Evolutionary conservation across 495 filamentous ascomycete genomes (phyloP).

Genomic region (Daldinia caldariorum): DNA sequence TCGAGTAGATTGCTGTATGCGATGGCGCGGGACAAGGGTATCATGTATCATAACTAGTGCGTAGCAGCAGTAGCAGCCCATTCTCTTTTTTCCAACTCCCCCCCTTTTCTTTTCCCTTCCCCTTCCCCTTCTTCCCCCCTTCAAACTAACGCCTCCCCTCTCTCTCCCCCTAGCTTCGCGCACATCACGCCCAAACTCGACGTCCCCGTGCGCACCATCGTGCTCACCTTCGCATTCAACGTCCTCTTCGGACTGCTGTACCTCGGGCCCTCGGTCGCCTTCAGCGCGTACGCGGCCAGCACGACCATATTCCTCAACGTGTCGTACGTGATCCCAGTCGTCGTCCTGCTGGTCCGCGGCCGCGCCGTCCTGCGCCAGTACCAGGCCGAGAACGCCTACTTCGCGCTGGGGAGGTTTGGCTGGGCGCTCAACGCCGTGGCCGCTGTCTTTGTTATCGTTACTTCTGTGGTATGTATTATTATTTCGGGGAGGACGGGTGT

Average conservation of each 20-base stretch:
- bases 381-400: slow-evolving; percentile 37
- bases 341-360: slow-evolving; percentile 47
- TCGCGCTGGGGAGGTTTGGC: slow-evolving; percentile 41
- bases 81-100: not conserved
- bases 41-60: slow-evolving; percentile 55
- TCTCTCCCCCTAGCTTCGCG: slow-evolving; percentile 35
- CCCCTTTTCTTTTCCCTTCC: not conserved
- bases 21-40: slow-evolving; percentile 67
- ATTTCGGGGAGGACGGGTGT: too few species aligned
- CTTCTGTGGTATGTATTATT: slow-evolving; percentile 47
- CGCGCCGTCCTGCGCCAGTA: slow-evolving; percentile 36
- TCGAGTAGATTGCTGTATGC: slow-evolving; percentile 64
- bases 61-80: slow-evolving; percentile 1
- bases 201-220: slow-evolving; percentile 49
- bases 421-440: slow-evolving; percentile 43
- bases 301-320: slow-evolving; percentile 51
- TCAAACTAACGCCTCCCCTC: not conserved
- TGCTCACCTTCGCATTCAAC: slow-evolving; percentile 49
- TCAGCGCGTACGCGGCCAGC: slow-evolving; percentile 49
- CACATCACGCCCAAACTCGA: slow-evolving; percentile 44
- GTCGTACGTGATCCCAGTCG: slow-evolving; percentile 48
- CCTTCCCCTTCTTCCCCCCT: not conserved
- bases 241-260: slow-evolving; percentile 50
- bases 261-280: slow-evolving; percentile 48
- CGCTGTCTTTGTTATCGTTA: slow-evolving; percentile 46